These are phyloP conservation scores for Apiospora aurea DNA, from an alignment of 2,329 filamentous ascomycete species.

Conservation along the genomic window DNA sequence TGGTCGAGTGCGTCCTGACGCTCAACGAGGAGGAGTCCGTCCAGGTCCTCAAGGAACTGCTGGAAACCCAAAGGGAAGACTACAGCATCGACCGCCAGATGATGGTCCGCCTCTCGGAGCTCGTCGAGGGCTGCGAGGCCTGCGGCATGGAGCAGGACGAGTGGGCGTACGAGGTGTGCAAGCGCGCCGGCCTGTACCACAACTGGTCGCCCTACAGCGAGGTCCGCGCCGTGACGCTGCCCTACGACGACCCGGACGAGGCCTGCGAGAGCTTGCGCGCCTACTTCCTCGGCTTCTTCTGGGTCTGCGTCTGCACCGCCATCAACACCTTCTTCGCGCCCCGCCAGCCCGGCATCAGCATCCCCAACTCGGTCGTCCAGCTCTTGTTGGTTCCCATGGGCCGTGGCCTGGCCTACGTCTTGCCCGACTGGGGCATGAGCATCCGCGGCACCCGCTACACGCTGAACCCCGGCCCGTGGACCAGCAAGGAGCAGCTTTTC, in stretches of 20 bases:
- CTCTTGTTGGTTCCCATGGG: conserved; percentile 63
- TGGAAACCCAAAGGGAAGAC: conserved; percentile 36
- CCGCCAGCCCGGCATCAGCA: conserved; percentile 60
- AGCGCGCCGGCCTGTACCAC: conserved; percentile 56
- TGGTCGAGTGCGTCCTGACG: conserved; percentile 35
- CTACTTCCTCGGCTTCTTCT: conserved; percentile 60
- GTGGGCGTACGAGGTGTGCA: conserved; percentile 39
- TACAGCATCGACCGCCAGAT: conserved; percentile 38
- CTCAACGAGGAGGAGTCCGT: conserved; percentile 35
- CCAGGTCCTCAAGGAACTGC: conserved; percentile 29
- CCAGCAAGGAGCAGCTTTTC: conserved; percentile 66
- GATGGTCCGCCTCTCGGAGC: conserved; percentile 33
- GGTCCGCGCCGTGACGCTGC: conserved; percentile 54
- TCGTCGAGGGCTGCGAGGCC: conserved; percentile 35
- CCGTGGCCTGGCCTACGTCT: conserved; percentile 55
- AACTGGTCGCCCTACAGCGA: conserved; percentile 63
- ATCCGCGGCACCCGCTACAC: conserved; percentile 48
- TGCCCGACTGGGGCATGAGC: conserved; percentile 59
- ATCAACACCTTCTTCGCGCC: conserved; percentile 66
- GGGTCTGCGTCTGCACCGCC: conserved; percentile 56
- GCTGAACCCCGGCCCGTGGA: conserved; percentile 49
- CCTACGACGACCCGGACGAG: conserved; percentile 47
- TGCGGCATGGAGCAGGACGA: conserved; percentile 39
- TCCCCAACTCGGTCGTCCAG: conserved; percentile 63
- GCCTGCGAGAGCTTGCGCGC: conserved; percentile 57